Evolutionary conservation across 2,329 filamentous ascomycete genomes (phyloP), one percentile per base, ranked within the genome.

Genomic region (Fusarium sp.): DNA sequence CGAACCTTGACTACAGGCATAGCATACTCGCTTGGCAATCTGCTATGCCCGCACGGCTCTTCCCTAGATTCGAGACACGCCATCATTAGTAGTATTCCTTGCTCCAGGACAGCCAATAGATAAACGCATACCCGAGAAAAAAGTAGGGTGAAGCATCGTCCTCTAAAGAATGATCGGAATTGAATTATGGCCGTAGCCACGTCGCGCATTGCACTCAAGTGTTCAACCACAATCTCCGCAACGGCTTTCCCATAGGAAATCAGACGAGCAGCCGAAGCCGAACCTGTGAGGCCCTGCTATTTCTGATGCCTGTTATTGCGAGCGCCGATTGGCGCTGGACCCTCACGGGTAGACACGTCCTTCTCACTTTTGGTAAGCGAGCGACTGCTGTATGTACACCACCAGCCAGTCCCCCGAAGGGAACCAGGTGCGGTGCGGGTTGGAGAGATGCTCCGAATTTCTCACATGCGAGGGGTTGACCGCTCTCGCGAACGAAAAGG

Each of bases 141-240:
- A 30, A 30, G 28, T 62, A 68, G 7, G 51, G 64, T 61, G 68
- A 74, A 73, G 67, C 87, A 86, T 86, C 89, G 85, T 87, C 89
- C 89, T 86, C 87, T 57, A 86, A 85, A 89, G 89, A 91, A 86
- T 92, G 89, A 92, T 92, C 90, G 89, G 90, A 92, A 92, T 93
- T 89, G 90, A 92, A 92, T 92, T 83, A 65, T 62, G 50, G 53
- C 60, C 54, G 6, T 35, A 28, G 50, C 76, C 65, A 93, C 87
- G 90, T 91, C 87, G 90, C 90, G 90, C 92, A 94, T 94, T 92
- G 91, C 90, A 94, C 92, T 94, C 84, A 91, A 92, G 90, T 93
- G 89, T 28, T 90, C 85, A 69, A 78, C 83, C 87, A 93, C 91
- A 89, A 93, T 93, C 91, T 93, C 90, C 90, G 90, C 90, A 92